Evolutionary conservation across 768 basidiomycete species (phyloP).

Genomic region (Leccinum imitatum): DNA sequence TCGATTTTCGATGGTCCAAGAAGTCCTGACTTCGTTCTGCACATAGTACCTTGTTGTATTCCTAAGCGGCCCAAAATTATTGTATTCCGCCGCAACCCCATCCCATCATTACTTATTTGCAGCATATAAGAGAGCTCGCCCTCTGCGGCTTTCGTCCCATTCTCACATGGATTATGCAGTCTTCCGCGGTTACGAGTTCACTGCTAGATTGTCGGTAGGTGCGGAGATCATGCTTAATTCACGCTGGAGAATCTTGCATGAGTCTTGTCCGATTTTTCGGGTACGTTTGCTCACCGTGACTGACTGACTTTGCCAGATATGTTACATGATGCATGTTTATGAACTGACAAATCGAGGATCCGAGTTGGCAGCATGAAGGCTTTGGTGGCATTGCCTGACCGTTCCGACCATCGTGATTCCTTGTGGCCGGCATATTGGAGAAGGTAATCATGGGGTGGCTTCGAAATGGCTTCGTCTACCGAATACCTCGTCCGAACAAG

Average conservation of each 20-base stretch:
- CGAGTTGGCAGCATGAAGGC: background rate
- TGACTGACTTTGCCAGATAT: background rate
- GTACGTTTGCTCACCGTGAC: background rate
- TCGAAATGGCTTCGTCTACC: too few relatives aligned
- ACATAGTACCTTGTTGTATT: constrained; percentile 22
- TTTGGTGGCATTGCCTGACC: background rate
- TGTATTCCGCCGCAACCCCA: constrained; percentile 11
- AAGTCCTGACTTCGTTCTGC: constrained; percentile 15
- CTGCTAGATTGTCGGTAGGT: background rate
- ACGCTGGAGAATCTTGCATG: background rate
- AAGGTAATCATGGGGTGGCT: background rate
- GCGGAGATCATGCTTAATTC: background rate
- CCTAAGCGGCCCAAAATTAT: constrained; percentile 11
- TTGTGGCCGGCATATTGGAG: background rate
- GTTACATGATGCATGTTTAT: background rate
- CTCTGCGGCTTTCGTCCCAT: background rate
- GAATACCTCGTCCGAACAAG: too few relatives aligned
- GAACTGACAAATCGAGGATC: background rate
- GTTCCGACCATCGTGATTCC: background rate
- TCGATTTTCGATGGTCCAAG: constrained; percentile 73
- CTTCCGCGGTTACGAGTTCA: background rate
- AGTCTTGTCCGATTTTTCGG: background rate
- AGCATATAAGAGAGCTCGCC: background rate
- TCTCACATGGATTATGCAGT: background rate
- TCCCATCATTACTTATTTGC: background rate